Conservation (phyloP, 1,284 basidiomycete species). For the Coniophora puteana region DNA sequence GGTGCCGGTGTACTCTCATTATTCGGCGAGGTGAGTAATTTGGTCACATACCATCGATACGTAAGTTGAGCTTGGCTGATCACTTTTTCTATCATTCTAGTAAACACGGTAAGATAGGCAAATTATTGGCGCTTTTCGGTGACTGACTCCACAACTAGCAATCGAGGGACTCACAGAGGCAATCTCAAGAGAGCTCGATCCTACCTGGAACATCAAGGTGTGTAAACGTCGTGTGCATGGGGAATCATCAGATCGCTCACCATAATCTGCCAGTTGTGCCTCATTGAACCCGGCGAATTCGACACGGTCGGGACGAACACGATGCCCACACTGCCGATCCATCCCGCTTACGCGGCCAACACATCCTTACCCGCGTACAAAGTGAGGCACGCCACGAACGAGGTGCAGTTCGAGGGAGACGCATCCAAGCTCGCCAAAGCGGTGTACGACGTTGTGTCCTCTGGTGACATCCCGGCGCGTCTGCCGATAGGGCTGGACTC, state of each 20-base stretch:
- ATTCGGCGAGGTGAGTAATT: constrained; percentile 20
- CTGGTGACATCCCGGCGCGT: too few relatives aligned
- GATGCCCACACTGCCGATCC: constrained; percentile 13
- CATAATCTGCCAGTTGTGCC: constrained; percentile 15
- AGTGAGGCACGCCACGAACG: constrained; percentile 20
- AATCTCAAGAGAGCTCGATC: constrained; percentile 11
- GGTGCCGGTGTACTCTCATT: constrained; percentile 15
- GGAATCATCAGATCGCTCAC: constrained; percentile 7
- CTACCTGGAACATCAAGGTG: constrained; percentile 15
- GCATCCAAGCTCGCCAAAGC: constrained; percentile 19
- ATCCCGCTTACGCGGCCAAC: constrained; percentile 19
- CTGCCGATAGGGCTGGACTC: constrained; percentile 21
- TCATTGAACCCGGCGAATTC: constrained; percentile 23
- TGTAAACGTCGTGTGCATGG: constrained; percentile 1
- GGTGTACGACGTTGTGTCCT: constrained; percentile 18
- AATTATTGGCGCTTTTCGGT: background rate
- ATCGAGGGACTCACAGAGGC: constrained; percentile 8
- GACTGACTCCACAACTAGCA: constrained; percentile 10
- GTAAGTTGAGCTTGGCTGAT: too few relatives aligned
- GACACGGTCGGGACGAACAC: constrained; percentile 15
- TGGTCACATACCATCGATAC: constrained; percentile 9
- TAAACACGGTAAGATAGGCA: constrained; percentile 16
- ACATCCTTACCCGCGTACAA: constrained; percentile 22
- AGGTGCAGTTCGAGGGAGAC: constrained; percentile 23
- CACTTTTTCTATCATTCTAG: constrained; percentile 8